phyloP scores from a whole-genome alignment of 495 filamentous ascomycete genomes.

The Penicillium herquei region DNA sequence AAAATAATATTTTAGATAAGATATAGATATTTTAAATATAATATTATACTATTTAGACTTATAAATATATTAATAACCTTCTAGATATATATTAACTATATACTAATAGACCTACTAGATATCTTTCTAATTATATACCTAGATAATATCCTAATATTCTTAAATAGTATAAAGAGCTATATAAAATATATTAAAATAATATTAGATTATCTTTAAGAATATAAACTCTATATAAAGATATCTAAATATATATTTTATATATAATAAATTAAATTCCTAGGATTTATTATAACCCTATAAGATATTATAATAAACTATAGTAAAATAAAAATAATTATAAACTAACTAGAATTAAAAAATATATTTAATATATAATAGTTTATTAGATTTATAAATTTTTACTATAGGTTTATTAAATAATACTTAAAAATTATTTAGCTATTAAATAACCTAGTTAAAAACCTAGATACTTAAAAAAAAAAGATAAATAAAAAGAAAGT shows the following conservation, averaged over 20 bases:
- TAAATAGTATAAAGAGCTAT: constrained; percentile 10
- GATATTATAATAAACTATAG: not conserved
- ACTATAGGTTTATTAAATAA: too few species aligned
- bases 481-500: too few species aligned
- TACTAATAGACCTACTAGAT: constrained; percentile 10
- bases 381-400: constrained; percentile 1
- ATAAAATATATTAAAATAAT: constrained; percentile 5
- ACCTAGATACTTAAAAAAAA: too few species aligned
- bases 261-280: not conserved
- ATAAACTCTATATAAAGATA: not conserved
- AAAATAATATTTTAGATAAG: constrained; percentile 22
- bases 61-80: constrained; percentile 15
- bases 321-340: not conserved
- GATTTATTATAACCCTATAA: constrained; percentile 1
- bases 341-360: constrained; percentile 1
- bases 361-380: constrained; percentile 1
- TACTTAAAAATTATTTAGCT: too few species aligned
- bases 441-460: too few species aligned
- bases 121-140: constrained; percentile 6
- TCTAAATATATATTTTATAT: constrained; percentile 1
- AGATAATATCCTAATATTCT: constrained; percentile 14
- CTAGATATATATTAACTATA: constrained; percentile 6
- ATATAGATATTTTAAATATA: too few species aligned
- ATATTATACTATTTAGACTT: constrained; percentile 18
- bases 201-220: not conserved